A percentile compares a stretch with the other conserved stretches of the same genome.
Conservation (phyloP, 495 filamentous ascomycete species). For the Pseudoneurospora amorphoporcata region DNA sequence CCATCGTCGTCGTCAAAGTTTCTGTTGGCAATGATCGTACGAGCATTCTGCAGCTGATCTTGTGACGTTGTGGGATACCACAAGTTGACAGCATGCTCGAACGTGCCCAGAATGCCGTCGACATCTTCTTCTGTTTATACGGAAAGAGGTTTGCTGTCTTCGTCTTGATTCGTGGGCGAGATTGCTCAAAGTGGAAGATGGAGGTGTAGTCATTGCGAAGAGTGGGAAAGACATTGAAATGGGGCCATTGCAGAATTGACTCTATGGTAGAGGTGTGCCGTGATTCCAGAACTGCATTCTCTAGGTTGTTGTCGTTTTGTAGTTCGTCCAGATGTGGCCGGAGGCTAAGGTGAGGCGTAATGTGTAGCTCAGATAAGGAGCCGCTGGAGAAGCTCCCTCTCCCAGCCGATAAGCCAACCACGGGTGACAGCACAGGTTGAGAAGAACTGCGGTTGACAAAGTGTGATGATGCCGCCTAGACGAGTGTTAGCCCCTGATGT, state of each 20-base stretch:
- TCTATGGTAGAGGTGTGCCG: slow-evolving; percentile 25
- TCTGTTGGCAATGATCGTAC: slow-evolving; percentile 8
- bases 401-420: neutral
- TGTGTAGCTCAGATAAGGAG: slow-evolving; percentile 7
- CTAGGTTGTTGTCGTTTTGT: slow-evolving; percentile 8
- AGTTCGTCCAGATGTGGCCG: slow-evolving; percentile 1
- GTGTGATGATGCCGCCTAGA: slow-evolving; percentile 1
- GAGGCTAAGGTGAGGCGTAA: neutral
- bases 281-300: slow-evolving; percentile 24
- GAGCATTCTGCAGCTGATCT: slow-evolving; percentile 10
- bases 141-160: slow-evolving; percentile 11
- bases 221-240: slow-evolving; percentile 22
- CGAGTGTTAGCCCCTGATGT: neutral
- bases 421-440: slow-evolving; percentile 2
- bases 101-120: slow-evolving; percentile 25
- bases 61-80: slow-evolving; percentile 25
- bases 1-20: slow-evolving; percentile 9
- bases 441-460: neutral
- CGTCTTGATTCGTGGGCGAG: slow-evolving; percentile 10
- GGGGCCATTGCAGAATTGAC: slow-evolving; percentile 20
- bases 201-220: slow-evolving; percentile 19
- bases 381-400: slow-evolving; percentile 11
- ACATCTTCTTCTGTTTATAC: slow-evolving; percentile 27
- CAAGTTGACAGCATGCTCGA: slow-evolving; percentile 24
- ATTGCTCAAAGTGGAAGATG: slow-evolving; percentile 25